Percentiles rank a stretch among this genome's conserved stretches.
Evolutionary conservation across 495 filamentous ascomycete genomes (phyloP).

Genomic region (Parmelia sp.): DNA sequence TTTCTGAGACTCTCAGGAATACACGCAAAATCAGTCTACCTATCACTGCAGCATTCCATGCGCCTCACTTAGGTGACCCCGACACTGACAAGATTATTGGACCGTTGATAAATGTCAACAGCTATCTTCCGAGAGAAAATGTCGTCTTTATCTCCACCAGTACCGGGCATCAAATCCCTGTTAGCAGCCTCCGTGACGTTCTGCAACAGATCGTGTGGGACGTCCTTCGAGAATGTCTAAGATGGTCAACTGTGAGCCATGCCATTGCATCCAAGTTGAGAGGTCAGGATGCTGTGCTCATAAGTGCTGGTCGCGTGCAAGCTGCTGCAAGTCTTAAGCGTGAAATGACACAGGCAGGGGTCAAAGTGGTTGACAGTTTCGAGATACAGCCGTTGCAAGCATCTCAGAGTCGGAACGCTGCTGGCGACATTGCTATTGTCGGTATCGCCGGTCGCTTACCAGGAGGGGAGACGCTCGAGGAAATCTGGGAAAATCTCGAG

Average conservation of each 20-base stretch:
- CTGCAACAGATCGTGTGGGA: conserved; percentile 15
- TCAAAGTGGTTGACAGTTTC: conserved; percentile 4
- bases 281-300: conserved; percentile 2
- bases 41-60: conserved; percentile 17
- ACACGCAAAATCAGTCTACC: conserved; percentile 15
- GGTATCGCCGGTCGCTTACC: conserved; percentile 41
- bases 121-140: neutral
- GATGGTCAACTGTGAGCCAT: conserved; percentile 9
- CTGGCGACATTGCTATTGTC: conserved; percentile 35
- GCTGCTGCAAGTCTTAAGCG: conserved; percentile 8
- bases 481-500: conserved; percentile 40
- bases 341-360: neutral
- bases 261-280: neutral
- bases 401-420: neutral
- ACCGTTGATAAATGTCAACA: neutral
- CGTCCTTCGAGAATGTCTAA: conserved; percentile 10
- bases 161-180: neutral
- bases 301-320: neutral
- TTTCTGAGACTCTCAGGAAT: conserved; percentile 8
- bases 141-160: conserved; percentile 10
- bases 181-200: conserved; percentile 2
- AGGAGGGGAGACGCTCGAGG: conserved; percentile 30
- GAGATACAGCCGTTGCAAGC: conserved; percentile 3
- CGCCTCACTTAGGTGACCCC: conserved; percentile 8
- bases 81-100: conserved; percentile 10